A percentile compares a stretch with the other conserved stretches of the same genome.
These are phyloP conservation scores for Polychaeton citri DNA, from an alignment of 2,329 filamentous ascomycete genomes.

Conservation along the genomic window DNA sequence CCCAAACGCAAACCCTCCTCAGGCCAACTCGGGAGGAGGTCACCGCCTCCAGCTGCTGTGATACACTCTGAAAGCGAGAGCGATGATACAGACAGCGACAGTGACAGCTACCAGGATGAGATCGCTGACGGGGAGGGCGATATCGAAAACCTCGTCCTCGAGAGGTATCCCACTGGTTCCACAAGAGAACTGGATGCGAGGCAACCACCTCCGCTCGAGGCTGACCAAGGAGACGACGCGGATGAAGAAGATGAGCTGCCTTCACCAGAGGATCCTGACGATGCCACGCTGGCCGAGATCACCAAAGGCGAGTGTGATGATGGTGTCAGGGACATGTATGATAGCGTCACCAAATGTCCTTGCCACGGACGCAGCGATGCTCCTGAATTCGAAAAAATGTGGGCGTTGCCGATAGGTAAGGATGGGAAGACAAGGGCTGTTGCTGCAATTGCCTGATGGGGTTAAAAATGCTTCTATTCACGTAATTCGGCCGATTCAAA, in stretches of 20 bases:
- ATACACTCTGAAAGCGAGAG: constrained; percentile 7
- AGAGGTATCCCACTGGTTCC: constrained; percentile 17
- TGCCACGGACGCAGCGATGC: constrained; percentile 17
- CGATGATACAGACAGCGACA: constrained; percentile 10
- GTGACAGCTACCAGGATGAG: constrained; percentile 5
- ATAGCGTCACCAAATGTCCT: constrained; percentile 15
- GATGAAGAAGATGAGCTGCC: constrained; percentile 16
- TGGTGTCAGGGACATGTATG: constrained; percentile 13
- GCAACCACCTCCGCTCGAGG: constrained; percentile 9
- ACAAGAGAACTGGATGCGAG: constrained; percentile 3
- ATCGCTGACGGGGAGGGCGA: constrained; percentile 14
- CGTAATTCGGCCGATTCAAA: too few relatives aligned
- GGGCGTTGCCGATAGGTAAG: constrained; percentile 15
- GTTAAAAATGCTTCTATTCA: too few relatives aligned
- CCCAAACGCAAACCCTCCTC: constrained; percentile 10
- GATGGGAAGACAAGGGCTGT: constrained; percentile 11
- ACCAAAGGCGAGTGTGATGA: constrained; percentile 15
- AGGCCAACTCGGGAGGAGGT: constrained; percentile 12
- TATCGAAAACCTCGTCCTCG: constrained; percentile 14
- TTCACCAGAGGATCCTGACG: constrained; percentile 15
- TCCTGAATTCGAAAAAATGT: constrained; percentile 16
- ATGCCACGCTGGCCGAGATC: constrained; percentile 11
- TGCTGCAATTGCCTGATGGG: constrained; percentile 4
- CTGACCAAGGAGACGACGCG: constrained; percentile 12
- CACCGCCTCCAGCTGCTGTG: constrained; percentile 8